Percentiles rank a stretch among this genome's conserved stretches.
phyloP scores from a whole-genome alignment of 2,329 filamentous ascomycete species.

The Tolypocladium capitatum region DNA sequence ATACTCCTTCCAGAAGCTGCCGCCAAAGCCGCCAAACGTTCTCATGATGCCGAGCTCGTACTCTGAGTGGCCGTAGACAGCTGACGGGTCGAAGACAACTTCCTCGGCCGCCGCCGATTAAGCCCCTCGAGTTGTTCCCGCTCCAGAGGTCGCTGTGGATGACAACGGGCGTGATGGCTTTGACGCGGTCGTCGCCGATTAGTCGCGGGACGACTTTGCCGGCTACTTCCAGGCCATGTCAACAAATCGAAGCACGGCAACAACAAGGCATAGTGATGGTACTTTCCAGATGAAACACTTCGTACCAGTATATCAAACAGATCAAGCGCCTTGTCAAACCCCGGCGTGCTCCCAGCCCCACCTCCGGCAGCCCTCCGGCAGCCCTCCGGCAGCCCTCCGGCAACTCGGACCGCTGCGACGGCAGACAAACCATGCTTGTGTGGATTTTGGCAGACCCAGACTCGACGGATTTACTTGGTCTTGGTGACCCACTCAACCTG shows the following conservation, averaged over 20 bases:
- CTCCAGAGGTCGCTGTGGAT: conserved; percentile 92
- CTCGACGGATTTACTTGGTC: background rate
- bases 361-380: background rate
- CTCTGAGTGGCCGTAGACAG: conserved; percentile 76
- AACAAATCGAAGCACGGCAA: background rate
- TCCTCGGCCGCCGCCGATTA: conserved; percentile 52
- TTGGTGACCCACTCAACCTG: conserved; percentile 1
- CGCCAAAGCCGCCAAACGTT: conserved; percentile 86
- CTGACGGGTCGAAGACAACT: conserved; percentile 70
- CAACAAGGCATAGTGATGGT: background rate
- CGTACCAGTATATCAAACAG: too few species aligned
- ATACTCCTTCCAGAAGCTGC: conserved; percentile 64
- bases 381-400: background rate
- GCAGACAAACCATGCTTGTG: background rate
- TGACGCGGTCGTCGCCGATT: conserved; percentile 54
- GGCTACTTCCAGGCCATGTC: conserved; percentile 38
- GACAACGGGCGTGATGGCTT: conserved; percentile 59
- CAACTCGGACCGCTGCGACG: too few species aligned
- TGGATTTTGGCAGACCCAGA: background rate
- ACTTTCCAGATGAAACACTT: too few species aligned
- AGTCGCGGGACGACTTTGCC: conserved; percentile 58
- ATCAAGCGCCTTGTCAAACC: background rate
- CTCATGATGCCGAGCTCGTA: conserved; percentile 89
- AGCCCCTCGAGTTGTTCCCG: conserved; percentile 62
- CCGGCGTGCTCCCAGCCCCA: background rate